Conservation (phyloP, 2,329 filamentous ascomycete genomes). For the Colletotrichum sp. region DNA sequence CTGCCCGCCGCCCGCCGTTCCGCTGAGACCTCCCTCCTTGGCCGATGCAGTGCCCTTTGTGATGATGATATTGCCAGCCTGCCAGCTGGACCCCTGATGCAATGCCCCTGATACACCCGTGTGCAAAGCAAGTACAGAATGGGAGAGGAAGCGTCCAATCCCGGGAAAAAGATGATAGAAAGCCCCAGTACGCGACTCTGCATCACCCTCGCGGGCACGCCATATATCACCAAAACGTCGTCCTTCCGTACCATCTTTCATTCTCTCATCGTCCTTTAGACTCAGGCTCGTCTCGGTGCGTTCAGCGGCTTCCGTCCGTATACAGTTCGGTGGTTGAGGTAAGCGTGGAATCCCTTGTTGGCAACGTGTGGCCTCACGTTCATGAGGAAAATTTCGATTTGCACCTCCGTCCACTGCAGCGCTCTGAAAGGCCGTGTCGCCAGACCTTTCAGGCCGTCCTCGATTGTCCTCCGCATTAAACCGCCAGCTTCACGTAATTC, state of each 20-base stretch:
- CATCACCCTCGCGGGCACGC: neutral
- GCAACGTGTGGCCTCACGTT: slow-evolving; percentile 44
- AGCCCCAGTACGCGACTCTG: neutral
- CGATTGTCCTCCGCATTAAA: slow-evolving; percentile 46
- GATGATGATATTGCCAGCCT: slow-evolving; percentile 6
- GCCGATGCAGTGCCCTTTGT: slow-evolving; percentile 5
- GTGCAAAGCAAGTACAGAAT: neutral
- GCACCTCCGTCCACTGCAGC: slow-evolving; percentile 42
- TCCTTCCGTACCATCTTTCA: neutral
- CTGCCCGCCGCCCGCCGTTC: neutral
- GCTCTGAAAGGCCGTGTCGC: slow-evolving; percentile 41
- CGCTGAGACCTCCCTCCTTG: neutral
- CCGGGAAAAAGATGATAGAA: neutral
- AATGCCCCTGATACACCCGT: slow-evolving; percentile 6
- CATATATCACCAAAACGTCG: neutral
- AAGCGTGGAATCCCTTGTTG: slow-evolving; percentile 39
- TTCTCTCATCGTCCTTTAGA: neutral
- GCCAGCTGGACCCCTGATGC: slow-evolving; percentile 1
- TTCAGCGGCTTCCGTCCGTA: slow-evolving; percentile 41
- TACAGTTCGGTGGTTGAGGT: slow-evolving; percentile 44
- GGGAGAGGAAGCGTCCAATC: neutral
- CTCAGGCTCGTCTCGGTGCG: neutral
- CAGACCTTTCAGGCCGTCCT: slow-evolving; percentile 44
- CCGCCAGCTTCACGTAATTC: slow-evolving; percentile 43
- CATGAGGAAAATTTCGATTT: slow-evolving; percentile 49